These are phyloP conservation scores for Beta corolliflora DNA, from an alignment of 179 eudicot species.

Conservation along the genomic window DNA sequence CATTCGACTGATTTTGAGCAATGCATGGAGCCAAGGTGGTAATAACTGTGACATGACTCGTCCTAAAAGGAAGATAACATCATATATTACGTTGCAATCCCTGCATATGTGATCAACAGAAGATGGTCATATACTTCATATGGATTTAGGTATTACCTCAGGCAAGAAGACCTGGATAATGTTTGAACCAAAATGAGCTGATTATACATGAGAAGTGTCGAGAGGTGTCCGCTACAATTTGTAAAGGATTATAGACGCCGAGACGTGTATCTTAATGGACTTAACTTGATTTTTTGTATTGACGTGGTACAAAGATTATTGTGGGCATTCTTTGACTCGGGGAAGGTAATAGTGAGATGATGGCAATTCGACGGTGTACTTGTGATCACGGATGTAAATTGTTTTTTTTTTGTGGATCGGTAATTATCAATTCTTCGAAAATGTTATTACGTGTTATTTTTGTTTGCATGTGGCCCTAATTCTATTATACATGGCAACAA, in stretches of 20 bases:
- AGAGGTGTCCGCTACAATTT: not conserved
- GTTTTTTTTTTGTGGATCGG: too few relatives aligned
- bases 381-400: constrained; percentile 1
- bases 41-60: not conserved
- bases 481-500: too few relatives aligned
- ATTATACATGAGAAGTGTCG: not conserved
- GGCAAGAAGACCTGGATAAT: not conserved
- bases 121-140: too few relatives aligned
- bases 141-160: not conserved
- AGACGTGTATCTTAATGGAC: not conserved
- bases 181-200: not conserved
- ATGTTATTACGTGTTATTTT: too few relatives aligned
- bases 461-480: too few relatives aligned
- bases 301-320: not conserved
- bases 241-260: not conserved
- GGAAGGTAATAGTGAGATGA: not conserved
- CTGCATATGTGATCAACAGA: not conserved
- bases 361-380: not conserved
- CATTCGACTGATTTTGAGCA: constrained; percentile 30
- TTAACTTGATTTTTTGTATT: not conserved
- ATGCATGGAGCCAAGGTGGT: not conserved
- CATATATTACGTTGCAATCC: not conserved
- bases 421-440: too few relatives aligned
- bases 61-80: not conserved
- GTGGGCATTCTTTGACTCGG: not conserved